These are phyloP conservation scores for Amauroascus verrucosus DNA, from an alignment of 2,329 filamentous ascomycete species.

Conservation along the genomic window DNA sequence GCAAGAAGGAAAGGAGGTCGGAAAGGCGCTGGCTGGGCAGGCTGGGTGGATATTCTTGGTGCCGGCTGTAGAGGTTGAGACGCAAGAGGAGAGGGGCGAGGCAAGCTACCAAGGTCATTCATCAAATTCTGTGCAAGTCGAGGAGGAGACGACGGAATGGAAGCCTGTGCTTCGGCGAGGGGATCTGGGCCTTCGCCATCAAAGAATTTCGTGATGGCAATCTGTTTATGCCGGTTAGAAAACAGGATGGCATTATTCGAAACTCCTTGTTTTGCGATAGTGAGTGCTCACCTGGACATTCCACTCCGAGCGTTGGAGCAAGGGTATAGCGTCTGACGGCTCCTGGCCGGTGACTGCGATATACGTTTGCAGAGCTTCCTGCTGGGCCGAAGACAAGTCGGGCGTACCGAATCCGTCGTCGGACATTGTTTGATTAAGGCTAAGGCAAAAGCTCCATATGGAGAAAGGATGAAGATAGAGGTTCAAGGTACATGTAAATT, in stretches of 20 bases:
- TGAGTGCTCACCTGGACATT: slow-evolving; percentile 64
- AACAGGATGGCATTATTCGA: not conserved
- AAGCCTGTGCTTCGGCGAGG: slow-evolving; percentile 62
- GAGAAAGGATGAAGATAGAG: not conserved
- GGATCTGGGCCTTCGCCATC: slow-evolving; percentile 84
- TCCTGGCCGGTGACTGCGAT: slow-evolving; percentile 80
- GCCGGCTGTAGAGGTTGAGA: slow-evolving; percentile 51
- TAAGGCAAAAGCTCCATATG: slow-evolving; percentile 8
- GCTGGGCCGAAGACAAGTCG: slow-evolving; percentile 66
- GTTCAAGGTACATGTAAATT: not conserved
- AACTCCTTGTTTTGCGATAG: not conserved
- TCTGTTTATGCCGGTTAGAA: slow-evolving; percentile 44
- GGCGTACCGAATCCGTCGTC: slow-evolving; percentile 43
- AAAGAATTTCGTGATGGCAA: slow-evolving; percentile 94
- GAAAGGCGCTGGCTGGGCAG: slow-evolving; percentile 53
- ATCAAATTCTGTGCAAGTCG: slow-evolving; percentile 63
- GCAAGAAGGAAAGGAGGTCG: slow-evolving; percentile 66
- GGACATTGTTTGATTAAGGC: slow-evolving; percentile 27
- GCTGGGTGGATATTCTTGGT: slow-evolving; percentile 72
- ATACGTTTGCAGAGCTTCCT: slow-evolving; percentile 77
- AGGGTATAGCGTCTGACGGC: slow-evolving; percentile 59
- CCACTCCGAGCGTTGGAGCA: slow-evolving; percentile 85
- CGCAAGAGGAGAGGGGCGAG: slow-evolving; percentile 32
- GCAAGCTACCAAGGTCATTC: slow-evolving; percentile 48
- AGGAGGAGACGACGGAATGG: slow-evolving; percentile 48